Base-by-base conservation (phyloP, 164 flowering plant species). In the Nymphaea colorata region DNA sequence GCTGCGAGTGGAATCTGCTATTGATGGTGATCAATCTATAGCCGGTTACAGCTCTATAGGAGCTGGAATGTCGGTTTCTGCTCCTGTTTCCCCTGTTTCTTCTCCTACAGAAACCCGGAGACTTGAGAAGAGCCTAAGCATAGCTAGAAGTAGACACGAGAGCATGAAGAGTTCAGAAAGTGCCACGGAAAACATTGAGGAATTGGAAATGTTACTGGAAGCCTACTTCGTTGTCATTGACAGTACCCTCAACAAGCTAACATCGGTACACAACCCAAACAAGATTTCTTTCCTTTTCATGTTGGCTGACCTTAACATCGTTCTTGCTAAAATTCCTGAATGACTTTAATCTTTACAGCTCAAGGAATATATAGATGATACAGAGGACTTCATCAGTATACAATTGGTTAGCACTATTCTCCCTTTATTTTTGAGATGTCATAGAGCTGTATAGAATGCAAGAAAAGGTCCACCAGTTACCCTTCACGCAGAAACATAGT, bases 31-130 rank as follows among this genome's bases (percentile, higher is more conserved):
- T 69, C 97, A 89, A 70, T 87, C 96, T 43, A 3, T 85, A 69
- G 5, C 63, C 6, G 93, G 92, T 53, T 83, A 71, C 70, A 76
- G 83, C 71, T 86, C 96, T 41, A 79, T 25, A 70, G 87, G 85
- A 7, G 66, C 70, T 70, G 81, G 69, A 25, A 41, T 73, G 2
- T 91, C 96, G 43, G 53, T 76, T 64, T 95, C 98, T 67, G 98
- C 96, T 61, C 99, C 99, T 12, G 92, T 88, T 69, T 89, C 99
- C 76, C 97, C 99, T 44, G 96, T 90, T 77, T 81, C 86, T 68
- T 89, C 99, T 91, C 98, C 5, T 86, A 90, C 88, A 62, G 86
- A 83, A 17, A 51, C 66, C 11, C 78, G 84, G 64, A 87, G 64
- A 76, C 95, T 88, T 15, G 99, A 89, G 80, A 90, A 87, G 77